Evolutionary conservation across 495 filamentous ascomycete genomes (phyloP), one percentile per base, ranked within the genome.

Genomic region (Daldinia vernicosa): DNA sequence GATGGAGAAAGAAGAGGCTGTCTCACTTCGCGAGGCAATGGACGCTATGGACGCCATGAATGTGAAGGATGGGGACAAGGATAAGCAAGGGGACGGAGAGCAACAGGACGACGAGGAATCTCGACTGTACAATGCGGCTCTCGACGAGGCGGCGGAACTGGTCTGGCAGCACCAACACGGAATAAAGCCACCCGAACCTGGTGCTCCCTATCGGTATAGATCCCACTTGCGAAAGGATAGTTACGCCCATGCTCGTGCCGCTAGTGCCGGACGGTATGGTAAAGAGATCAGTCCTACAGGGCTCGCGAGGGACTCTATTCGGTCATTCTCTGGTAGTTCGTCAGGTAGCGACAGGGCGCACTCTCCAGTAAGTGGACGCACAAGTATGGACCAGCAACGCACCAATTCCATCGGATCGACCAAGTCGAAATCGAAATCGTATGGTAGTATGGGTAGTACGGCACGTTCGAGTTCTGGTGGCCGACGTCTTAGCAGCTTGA

Each of bases 1-100:
- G 85, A 91, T 94, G 83, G 94, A 97, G 78, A 92, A 90, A 75
- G 91, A 95, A 75, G 93, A 97, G 76, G 91, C 92, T 1, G 83
- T 87, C 26, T 90, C 91, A 6, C 76, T 97, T 50, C 87, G 92
- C 6, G 86, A 91, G 76, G 94, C 93, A 14, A 86, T 97, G 80
- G 88, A 94, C 65, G 90, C 91, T 71, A 89, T 95, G 87, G 89
- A 92, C 74, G 61, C 73, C 24, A 56, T 92, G 43, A 79, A 80
- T 33, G 33, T 82, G 37, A 77, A 77, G 40, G 76, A 80, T 12
- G 70, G 75, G 27, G 47, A 69, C 24, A 69, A 74, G 53, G 66
- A 63, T 28, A 66, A 62, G 37, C 43, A 59, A 8, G 69, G 55
- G 1, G 60, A 52, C 17, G 78, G 51, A 55, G 40, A 71, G 15